A percentile compares a stretch with the other conserved stretches of the same genome.
Evolutionary conservation across 2,329 filamentous ascomycete genomes (phyloP).

Genomic region (Fusarium fracticaudum): DNA sequence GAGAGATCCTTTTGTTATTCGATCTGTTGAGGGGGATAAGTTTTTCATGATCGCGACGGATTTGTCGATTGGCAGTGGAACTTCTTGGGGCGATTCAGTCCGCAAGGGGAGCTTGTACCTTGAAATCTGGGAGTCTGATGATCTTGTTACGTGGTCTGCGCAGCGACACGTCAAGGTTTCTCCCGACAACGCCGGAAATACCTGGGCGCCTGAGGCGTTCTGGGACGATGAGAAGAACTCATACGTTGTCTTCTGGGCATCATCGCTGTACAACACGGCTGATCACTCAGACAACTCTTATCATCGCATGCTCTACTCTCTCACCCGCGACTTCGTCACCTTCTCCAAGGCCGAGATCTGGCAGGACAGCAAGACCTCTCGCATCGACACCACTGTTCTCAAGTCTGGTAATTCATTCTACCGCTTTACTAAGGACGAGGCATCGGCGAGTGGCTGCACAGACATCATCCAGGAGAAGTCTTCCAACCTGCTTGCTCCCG

Average conservation of each 20-base stretch:
- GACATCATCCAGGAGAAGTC: conserved; percentile 66
- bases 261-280: conserved; percentile 55
- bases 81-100: conserved; percentile 60
- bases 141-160: conserved; percentile 60
- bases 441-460: conserved; percentile 59
- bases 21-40: conserved; percentile 59
- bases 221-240: conserved; percentile 55
- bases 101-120: conserved; percentile 59
- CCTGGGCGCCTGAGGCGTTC: conserved; percentile 63
- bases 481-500: conserved; percentile 49
- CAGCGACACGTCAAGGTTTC: conserved; percentile 62
- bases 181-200: conserved; percentile 60
- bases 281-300: conserved; percentile 56
- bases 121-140: conserved; percentile 62
- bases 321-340: conserved; percentile 60
- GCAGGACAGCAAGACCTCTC: conserved; percentile 61
- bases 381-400: conserved; percentile 63
- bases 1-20: conserved; percentile 63
- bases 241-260: conserved; percentile 59
- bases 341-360: conserved; percentile 59
- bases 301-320: conserved; percentile 63
- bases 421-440: conserved; percentile 66
- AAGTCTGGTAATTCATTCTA: conserved; percentile 55
- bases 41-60: conserved; percentile 64
- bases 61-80: conserved; percentile 63